phyloP scores from a whole-genome alignment of 208 protist species.

The Trypanosomatidae sp. region DNA sequence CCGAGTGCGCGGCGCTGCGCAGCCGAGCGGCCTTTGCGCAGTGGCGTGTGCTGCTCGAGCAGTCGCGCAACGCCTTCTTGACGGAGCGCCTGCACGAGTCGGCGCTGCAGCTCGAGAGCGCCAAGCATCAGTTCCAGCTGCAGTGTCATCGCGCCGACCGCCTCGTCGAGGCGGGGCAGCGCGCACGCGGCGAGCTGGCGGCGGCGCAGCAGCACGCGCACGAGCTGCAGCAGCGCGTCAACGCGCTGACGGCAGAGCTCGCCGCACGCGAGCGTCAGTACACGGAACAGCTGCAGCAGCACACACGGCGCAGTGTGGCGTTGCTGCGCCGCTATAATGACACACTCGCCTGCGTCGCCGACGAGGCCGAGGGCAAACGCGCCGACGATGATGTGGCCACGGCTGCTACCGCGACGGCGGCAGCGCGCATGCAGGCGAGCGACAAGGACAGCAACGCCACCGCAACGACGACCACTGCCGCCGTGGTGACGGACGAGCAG shows the following conservation, averaged over 20 bases:
- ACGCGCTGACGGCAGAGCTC: conserved; percentile 25
- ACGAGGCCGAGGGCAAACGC: too few species aligned
- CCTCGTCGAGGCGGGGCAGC: conserved; percentile 34
- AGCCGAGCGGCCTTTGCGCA: conserved; percentile 34
- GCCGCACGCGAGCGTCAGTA: conserved; percentile 29
- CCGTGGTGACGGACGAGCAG: too few species aligned
- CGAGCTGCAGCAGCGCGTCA: conserved; percentile 16
- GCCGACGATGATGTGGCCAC: too few species aligned
- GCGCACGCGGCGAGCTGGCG: conserved; percentile 25
- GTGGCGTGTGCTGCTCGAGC: conserved; percentile 55
- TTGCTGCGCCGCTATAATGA: too few species aligned
- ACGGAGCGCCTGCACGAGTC: conserved; percentile 75
- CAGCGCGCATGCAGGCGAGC: too few species aligned
- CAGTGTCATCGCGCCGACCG: conserved; percentile 76
- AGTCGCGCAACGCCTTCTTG: conserved; percentile 50
- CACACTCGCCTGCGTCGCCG: too few species aligned
- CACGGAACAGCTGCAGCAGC: conserved; percentile 19
- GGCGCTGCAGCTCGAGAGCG: conserved; percentile 70
- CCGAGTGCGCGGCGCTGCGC: conserved; percentile 11
- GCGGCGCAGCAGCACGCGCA: conserved; percentile 14
- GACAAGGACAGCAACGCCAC: too few species aligned
- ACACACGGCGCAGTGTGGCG: conserved; percentile 10
- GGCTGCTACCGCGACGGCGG: too few species aligned
- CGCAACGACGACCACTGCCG: too few species aligned
- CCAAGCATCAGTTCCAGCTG: conserved; percentile 85